Evolutionary conservation across 73 alveolate species (phyloP), one percentile per base, ranked within the genome.

Genomic region (Symbiodinium pilosum): DNA sequence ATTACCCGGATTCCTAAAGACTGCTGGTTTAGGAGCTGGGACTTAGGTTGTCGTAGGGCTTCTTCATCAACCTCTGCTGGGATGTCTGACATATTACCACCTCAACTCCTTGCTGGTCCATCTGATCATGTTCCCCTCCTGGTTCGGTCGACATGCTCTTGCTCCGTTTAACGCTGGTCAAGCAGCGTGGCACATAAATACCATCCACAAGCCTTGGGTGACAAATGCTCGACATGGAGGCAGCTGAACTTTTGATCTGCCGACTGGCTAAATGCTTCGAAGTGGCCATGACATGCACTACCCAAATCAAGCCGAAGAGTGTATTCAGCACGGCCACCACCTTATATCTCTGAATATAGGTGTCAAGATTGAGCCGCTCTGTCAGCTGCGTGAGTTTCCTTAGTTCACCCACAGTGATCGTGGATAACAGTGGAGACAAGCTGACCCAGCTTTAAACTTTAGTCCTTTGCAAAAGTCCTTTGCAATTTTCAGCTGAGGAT

Each of bases 311-410:
- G 28, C 97, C 97, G 59, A 69, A 91, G 83, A 91, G 88, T 5
- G 97, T 91, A 86, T 91, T 91, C 59, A 91, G 39, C 54, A 91
- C 97, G 1, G 97, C 97, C 12, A 91, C 97, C 38, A 91, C 97
- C 89, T 91, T 91, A 86, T 91, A 91, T 41, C 97, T 42, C 88
- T 91, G 97, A 77, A 91, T 91, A 86, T 91, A 91, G 34, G 52
- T 43, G 68, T 91, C 97, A 30, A 91, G 77, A n/a, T 71, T 68
- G 54, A 91, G 87, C 81, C 97, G 97, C 97, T 91, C 97, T 2
- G 97, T 91, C 42, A 91, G 81, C 84, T 91, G 97, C 34, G 97
- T 91, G 39, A 91, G 42, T 52, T 91, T 91, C 97, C 97, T 89
- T 26, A 38, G 86, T 20, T 4, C 20, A 26, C 16, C 86, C 6